Evolutionary conservation across 192 early-diverging fungal genomes (phyloP), one percentile per base, ranked within the genome.

Genomic region (Funneliformis geosporum): DNA sequence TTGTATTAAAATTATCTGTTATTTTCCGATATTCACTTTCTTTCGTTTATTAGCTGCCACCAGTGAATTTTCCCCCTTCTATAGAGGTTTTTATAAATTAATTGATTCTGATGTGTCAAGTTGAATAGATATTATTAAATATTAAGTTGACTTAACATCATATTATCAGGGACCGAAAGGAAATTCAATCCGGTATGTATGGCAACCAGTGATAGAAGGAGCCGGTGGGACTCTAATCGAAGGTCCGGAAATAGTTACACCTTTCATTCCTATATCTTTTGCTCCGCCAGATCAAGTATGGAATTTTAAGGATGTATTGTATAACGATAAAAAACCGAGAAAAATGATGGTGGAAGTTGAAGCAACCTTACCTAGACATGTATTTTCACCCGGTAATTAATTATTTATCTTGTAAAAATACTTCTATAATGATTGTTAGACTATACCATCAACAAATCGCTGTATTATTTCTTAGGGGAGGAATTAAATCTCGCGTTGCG

Each of bases 11-110:
- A n/a, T 12, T 71, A 43, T 39, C 42, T 66, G 43, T 18, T 61
- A 68, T 66, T 60, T 42, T 23, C 39, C 28, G 11, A 28, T 9
- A 42, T 3, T 42, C 21, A 21, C 8, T n/a, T 40, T 43, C 42
- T 69, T 43, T 38, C n/a, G 9, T 23, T 62, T 62, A 8, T 33
- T 16, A 86, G 85, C 75, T 86, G 43, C 85, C 83, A 10, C 82
- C 82, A 66, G 77, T 86, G 23, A 84, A 86, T 40, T 84, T 80
- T 72, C 85, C 83, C 18, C 81, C 83, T 47, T 86, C 81, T 1
- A 74, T 84, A 40, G 85, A 86, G 60, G 85, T 84, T 80, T 10
- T 84, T 81, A 62, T 77, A 44, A 11, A 74, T 84, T 42, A 69
- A 44, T 16, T 33, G 2, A 42, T 21, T 43, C 4, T 21, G 9